Evolutionary conservation across 176 grass and related monocot genomes (phyloP).

Genomic region (Puccinellia tenuiflora): DNA sequence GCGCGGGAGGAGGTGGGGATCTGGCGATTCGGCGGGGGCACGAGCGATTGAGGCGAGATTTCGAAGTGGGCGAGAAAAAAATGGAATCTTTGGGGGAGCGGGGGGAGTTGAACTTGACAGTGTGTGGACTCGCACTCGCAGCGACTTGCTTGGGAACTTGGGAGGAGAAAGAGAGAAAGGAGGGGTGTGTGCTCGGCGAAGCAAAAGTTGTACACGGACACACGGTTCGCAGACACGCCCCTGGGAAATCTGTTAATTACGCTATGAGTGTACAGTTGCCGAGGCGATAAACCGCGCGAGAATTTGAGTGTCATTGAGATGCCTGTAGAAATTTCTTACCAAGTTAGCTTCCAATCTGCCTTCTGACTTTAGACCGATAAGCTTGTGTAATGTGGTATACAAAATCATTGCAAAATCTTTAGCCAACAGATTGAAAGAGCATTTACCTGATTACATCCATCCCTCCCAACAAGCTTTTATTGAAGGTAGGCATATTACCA

Average conservation of each 20-base stretch:
- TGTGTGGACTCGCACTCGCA: conserved; percentile 18
- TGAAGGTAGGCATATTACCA: no score
- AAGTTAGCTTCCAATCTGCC: no score
- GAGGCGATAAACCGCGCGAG: not conserved
- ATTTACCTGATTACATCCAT: no score
- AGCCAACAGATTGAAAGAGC: no score
- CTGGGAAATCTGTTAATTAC: fast-evolving
- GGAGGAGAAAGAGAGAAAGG: no score
- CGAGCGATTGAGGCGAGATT: not conserved
- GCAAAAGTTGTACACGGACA: conserved; percentile 17
- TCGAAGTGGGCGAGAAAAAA: conserved; percentile 20
- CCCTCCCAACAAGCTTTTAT: no score
- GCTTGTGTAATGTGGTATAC: no score
- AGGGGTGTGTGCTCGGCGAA: not conserved
- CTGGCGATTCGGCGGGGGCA: conserved; percentile 11
- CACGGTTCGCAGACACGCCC: not conserved
- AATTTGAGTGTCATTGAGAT: no score
- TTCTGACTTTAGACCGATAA: no score
- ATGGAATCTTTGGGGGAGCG: conserved; percentile 12
- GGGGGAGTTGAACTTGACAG: not conserved
- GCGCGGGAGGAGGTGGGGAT: conserved; percentile 13
- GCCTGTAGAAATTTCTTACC: no score
- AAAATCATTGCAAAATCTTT: no score
- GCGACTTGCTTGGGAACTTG: not conserved
- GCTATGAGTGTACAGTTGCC: fast-evolving